Conservation (phyloP, 768 basidiomycete genomes). For the Mrakia hoshinonis region DNA sequence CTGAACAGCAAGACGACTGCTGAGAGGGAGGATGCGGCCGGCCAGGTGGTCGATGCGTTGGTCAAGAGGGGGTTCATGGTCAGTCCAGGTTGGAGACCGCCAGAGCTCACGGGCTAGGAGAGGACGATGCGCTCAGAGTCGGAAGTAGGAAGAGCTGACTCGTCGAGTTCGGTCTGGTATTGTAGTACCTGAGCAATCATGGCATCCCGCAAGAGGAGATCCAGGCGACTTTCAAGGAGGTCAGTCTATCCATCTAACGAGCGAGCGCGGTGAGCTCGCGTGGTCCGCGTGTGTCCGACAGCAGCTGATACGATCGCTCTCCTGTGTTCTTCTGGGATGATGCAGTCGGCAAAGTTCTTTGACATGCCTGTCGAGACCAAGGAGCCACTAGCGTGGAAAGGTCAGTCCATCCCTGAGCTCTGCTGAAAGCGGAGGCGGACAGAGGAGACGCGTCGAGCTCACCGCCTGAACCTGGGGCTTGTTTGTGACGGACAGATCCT, state of each 20-base stretch:
- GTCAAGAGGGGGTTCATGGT: conserved; percentile 45
- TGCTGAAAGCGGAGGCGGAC: not conserved
- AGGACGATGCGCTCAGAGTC: not conserved
- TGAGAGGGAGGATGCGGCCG: conserved; percentile 57
- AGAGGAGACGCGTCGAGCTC: not conserved
- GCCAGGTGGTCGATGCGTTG: conserved; percentile 65
- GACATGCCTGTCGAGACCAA: conserved; percentile 55
- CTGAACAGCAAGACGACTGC: conserved; percentile 46
- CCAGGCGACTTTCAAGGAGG: conserved; percentile 58
- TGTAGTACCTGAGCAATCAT: conserved; percentile 57
- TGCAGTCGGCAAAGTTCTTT: conserved; percentile 70
- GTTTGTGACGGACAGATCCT: conserved; percentile 48
- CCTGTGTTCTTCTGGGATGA: not conserved
- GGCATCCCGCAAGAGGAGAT: conserved; percentile 57
- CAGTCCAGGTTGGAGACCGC: conserved; percentile 33
- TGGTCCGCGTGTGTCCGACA: not conserved
- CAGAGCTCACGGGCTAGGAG: not conserved
- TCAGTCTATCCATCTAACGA: too few relatives aligned
- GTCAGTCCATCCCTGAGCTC: not conserved
- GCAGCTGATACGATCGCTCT: not conserved
- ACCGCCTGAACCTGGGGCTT: too few relatives aligned
- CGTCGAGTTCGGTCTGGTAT: not conserved
- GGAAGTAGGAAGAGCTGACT: not conserved
- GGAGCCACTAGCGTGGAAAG: conserved; percentile 40
- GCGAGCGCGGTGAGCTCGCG: too few relatives aligned